These are phyloP conservation scores for Saturnispora kantuleensis DNA, from an alignment of 805 yeast species.

Conservation along the genomic window DNA sequence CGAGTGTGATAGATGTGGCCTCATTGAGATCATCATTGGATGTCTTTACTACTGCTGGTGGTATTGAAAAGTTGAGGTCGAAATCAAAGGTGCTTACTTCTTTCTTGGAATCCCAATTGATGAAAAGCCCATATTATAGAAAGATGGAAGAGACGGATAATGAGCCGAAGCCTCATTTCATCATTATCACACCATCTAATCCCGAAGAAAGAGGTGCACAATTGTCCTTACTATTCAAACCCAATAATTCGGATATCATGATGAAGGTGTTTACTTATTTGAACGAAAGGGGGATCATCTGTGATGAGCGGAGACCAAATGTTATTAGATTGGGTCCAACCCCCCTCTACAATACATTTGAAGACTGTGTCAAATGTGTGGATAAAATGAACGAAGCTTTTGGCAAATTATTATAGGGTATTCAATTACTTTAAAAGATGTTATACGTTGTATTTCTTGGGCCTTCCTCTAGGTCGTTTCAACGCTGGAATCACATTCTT, in stretches of 20 bases:
- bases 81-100: conserved; percentile 51
- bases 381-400: conserved; percentile 1
- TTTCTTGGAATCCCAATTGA: conserved; percentile 42
- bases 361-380: conserved; percentile 44
- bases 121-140: conserved; percentile 37
- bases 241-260: conserved; percentile 46
- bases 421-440: background rate
- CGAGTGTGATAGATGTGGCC: conserved; percentile 78
- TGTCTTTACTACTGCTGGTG: conserved; percentile 51
- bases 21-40: conserved; percentile 59
- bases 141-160: conserved; percentile 17
- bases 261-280: conserved; percentile 43
- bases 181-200: conserved; percentile 64
- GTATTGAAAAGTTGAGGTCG: conserved; percentile 44
- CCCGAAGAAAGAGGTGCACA: conserved; percentile 67
- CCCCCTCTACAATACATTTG: conserved; percentile 72
- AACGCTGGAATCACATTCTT: conserved; percentile 8
- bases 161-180: conserved; percentile 33
- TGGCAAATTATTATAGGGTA: background rate
- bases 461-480: conserved; percentile 13
- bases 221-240: conserved; percentile 60
- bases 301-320: conserved; percentile 84
- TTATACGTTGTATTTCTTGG: conserved; percentile 7
- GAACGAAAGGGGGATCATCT: conserved; percentile 51
- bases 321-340: conserved; percentile 87